A percentile compares a stretch with the other conserved stretches of the same genome.
Conservation (phyloP, 2,329 filamentous ascomycete genomes). For the Colletotrichum nymphaeae region DNA sequence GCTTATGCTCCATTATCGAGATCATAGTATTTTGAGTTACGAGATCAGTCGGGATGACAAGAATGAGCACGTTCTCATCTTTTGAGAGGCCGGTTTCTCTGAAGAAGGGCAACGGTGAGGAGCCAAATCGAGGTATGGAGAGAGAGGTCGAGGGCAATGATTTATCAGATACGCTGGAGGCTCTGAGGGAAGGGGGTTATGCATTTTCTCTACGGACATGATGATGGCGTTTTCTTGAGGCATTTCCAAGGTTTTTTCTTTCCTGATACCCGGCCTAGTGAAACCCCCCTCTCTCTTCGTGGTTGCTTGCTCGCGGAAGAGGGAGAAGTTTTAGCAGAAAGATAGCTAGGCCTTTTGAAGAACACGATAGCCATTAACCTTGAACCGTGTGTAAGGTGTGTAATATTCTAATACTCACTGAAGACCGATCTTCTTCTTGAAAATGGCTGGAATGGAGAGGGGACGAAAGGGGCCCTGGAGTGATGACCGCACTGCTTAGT, state of each 20-base stretch:
- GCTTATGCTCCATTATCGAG: slow-evolving; percentile 77
- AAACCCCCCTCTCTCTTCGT: not conserved
- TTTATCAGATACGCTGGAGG: not conserved
- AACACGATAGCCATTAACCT: not conserved
- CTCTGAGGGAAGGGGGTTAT: not conserved
- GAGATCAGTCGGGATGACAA: slow-evolving; percentile 64
- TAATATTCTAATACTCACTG: not conserved
- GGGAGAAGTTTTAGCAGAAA: not conserved
- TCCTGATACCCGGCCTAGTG: slow-evolving; percentile 27
- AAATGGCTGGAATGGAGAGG: not conserved
- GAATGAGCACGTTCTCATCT: slow-evolving; percentile 37
- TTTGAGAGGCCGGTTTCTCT: not conserved
- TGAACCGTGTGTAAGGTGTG: not conserved
- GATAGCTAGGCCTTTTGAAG: slow-evolving; percentile 19
- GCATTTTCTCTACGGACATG: not conserved
- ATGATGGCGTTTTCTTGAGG: slow-evolving; percentile 23
- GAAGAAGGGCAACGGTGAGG: not conserved
- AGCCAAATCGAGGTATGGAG: not conserved
- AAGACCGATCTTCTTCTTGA: not conserved
- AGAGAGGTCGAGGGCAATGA: not conserved
- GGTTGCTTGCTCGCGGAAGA: not conserved
- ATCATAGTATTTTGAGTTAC: slow-evolving; percentile 78
- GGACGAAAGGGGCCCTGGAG: not conserved
- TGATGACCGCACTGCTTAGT: not conserved
- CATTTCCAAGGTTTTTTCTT: not conserved